Conservation (phyloP, 345 rosid species). For the Iberis pinnata region DNA sequence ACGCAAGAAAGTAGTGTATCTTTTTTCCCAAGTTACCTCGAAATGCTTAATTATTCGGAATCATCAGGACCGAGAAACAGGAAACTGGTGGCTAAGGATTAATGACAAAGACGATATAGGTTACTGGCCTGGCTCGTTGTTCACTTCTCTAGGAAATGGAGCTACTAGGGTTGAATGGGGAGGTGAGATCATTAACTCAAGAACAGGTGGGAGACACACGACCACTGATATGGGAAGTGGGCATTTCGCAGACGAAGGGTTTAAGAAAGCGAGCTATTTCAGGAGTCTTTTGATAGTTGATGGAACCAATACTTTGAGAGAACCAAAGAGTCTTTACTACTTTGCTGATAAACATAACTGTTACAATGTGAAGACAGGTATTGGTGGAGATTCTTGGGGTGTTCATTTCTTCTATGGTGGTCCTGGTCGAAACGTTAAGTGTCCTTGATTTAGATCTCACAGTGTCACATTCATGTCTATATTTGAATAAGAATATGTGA, state of each 20-base stretch:
- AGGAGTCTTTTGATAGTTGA: constrained; percentile 49
- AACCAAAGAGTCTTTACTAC: constrained; percentile 35
- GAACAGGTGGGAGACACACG: constrained; percentile 40
- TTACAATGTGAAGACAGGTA: constrained; percentile 43
- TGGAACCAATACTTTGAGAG: constrained; percentile 42
- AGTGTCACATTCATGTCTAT: constrained; percentile 1
- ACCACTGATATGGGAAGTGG: constrained; percentile 69
- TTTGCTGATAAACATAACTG: constrained; percentile 41
- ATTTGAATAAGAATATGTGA: constrained; percentile 14
- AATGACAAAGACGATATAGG: constrained; percentile 40
- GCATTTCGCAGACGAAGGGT: constrained; percentile 49
- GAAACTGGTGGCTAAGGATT: constrained; percentile 64
- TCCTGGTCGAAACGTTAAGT: constrained; percentile 46
- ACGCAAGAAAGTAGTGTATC: not conserved
- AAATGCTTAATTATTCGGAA: not conserved
- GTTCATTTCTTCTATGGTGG: constrained; percentile 54
- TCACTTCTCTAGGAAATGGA: constrained; percentile 44
- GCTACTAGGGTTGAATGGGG: constrained; percentile 63
- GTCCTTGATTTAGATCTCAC: constrained; percentile 33
- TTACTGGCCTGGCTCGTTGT: constrained; percentile 52
- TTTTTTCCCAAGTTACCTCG: constrained; percentile 5
- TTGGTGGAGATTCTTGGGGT: constrained; percentile 38
- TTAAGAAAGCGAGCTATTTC: constrained; percentile 46
- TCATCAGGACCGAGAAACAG: constrained; percentile 46
- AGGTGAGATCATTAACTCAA: constrained; percentile 51